Percentiles rank a stretch among this genome's conserved stretches.
phyloP scores from a whole-genome alignment of 495 filamentous ascomycete genomes.

The Xylaria grammica region DNA sequence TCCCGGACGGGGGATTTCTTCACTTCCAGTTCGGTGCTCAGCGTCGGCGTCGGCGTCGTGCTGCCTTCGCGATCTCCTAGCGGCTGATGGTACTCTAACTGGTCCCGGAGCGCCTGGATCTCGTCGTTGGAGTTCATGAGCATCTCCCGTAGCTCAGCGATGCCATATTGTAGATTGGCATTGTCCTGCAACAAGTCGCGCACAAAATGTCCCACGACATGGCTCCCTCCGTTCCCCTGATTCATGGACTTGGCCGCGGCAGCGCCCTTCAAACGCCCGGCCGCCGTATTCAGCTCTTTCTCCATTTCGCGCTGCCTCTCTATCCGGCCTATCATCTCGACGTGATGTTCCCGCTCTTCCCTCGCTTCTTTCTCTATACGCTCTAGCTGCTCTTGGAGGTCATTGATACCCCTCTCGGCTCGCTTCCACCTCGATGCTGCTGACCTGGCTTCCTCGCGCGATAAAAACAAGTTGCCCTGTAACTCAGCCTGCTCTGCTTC shows the following conservation, averaged over 20 bases:
- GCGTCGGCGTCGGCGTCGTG: conserved; percentile 58
- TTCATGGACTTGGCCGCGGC: conserved; percentile 68
- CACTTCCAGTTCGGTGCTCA: conserved; percentile 72
- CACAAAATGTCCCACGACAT: conserved; percentile 89
- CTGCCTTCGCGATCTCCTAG: conserved; percentile 47
- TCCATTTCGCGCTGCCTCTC: conserved; percentile 77
- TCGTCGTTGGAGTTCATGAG: conserved; percentile 92
- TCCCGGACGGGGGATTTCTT: conserved; percentile 47
- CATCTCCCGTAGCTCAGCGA: conserved; percentile 90
- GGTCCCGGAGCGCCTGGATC: conserved; percentile 82
- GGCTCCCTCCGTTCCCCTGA: conserved; percentile 58
- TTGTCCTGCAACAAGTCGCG: conserved; percentile 96
- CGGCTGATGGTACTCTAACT: conserved; percentile 81
- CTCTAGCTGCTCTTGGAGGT: conserved; percentile 86
- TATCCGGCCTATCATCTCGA: conserved; percentile 79
- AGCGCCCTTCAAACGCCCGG: conserved; percentile 77
- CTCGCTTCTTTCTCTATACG: conserved; percentile 83
- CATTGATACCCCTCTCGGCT: conserved; percentile 73
- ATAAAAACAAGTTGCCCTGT: conserved; percentile 66
- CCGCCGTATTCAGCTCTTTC: conserved; percentile 75
- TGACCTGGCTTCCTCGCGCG: conserved; percentile 72
- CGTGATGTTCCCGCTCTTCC: conserved; percentile 81
- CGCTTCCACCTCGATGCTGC: conserved; percentile 81
- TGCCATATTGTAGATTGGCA: conserved; percentile 86
- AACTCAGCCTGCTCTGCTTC: conserved; percentile 80